A percentile compares a stretch with the other conserved stretches of the same genome.
These are phyloP conservation scores for Aspergillus sp. DNA, from an alignment of 2,329 filamentous ascomycete species.

Conservation along the genomic window DNA sequence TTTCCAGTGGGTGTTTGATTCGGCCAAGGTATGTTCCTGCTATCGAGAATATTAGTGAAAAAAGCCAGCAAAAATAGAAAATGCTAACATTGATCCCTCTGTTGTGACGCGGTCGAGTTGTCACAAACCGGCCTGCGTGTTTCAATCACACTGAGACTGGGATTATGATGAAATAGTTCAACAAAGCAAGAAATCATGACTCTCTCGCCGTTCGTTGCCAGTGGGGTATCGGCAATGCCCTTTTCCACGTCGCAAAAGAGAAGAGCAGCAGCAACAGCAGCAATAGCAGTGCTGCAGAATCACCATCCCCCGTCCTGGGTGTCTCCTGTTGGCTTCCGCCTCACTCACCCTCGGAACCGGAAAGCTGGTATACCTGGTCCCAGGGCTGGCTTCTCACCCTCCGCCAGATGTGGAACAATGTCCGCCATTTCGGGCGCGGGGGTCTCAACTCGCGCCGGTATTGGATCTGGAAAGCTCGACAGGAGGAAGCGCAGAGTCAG, in stretches of 20 bases:
- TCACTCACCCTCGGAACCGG: slow-evolving; percentile 41
- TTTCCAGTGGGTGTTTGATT: slow-evolving; percentile 62
- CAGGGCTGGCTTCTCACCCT: slow-evolving; percentile 61
- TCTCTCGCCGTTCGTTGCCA: slow-evolving; percentile 62
- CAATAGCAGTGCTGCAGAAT: background rate
- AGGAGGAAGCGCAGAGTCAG: slow-evolving; percentile 57
- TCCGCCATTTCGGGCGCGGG: slow-evolving; percentile 59
- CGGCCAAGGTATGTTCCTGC: slow-evolving; percentile 43
- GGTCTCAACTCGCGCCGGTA: slow-evolving; percentile 64
- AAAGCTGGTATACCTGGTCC: slow-evolving; percentile 61
- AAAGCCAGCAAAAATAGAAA: slow-evolving; percentile 1
- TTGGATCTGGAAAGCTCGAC: slow-evolving; percentile 69
- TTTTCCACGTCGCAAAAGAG: slow-evolving; percentile 68
- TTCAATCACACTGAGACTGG: slow-evolving; percentile 4
- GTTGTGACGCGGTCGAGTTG: slow-evolving; percentile 13
- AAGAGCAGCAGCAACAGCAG: slow-evolving; percentile 30
- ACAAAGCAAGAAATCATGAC: slow-evolving; percentile 54
- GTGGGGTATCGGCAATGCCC: slow-evolving; percentile 69
- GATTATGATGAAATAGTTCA: slow-evolving; percentile 44
- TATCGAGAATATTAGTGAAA: background rate
- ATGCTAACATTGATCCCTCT: slow-evolving; percentile 14
- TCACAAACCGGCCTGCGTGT: slow-evolving; percentile 5
- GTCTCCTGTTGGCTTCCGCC: slow-evolving; percentile 73
- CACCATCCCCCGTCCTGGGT: slow-evolving; percentile 45
- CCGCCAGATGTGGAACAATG: slow-evolving; percentile 61